A percentile compares a stretch with the other conserved stretches of the same genome.
These are phyloP conservation scores for Sanghuangporus baumii DNA, from an alignment of 1,284 basidiomycete genomes.

Conservation along the genomic window DNA sequence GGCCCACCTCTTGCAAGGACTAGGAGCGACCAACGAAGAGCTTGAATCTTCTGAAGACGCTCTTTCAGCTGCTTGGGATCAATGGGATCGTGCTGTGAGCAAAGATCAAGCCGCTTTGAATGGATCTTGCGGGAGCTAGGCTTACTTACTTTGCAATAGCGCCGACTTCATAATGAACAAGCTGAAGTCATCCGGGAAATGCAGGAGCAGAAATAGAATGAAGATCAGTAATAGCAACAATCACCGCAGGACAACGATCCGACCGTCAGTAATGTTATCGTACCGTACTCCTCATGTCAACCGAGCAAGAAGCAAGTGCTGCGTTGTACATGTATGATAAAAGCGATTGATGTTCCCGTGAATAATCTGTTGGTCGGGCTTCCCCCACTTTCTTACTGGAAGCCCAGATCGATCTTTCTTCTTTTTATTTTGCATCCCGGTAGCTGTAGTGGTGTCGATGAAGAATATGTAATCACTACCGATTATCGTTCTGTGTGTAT, in stretches of 20 bases:
- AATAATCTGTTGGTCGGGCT: not conserved
- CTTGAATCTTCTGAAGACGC: slow-evolving; percentile 67
- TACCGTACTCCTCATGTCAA: not conserved
- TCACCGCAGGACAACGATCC: slow-evolving; percentile 10
- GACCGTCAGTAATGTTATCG: not conserved
- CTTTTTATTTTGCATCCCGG: not conserved
- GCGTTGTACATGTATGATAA: not conserved
- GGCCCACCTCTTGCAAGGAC: slow-evolving; percentile 61
- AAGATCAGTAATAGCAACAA: not conserved
- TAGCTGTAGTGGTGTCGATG: not conserved
- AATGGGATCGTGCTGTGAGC: slow-evolving; percentile 21
- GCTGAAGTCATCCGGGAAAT: no score
- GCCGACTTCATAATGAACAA: no score
- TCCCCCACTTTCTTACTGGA: not conserved
- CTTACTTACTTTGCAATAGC: no score
- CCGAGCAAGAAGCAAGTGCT: not conserved
- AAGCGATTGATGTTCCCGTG: no score
- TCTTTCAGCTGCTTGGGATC: slow-evolving; percentile 76
- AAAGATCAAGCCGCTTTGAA: no score
- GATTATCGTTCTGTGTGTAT: not conserved
- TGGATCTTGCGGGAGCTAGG: no score
- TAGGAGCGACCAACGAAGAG: slow-evolving; percentile 71
- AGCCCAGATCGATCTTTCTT: not conserved
- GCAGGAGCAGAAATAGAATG: not conserved
- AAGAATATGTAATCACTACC: not conserved